These are phyloP conservation scores for Aspergillus glaucus DNA, from an alignment of 2,329 filamentous ascomycete species.

Conservation along the genomic window DNA sequence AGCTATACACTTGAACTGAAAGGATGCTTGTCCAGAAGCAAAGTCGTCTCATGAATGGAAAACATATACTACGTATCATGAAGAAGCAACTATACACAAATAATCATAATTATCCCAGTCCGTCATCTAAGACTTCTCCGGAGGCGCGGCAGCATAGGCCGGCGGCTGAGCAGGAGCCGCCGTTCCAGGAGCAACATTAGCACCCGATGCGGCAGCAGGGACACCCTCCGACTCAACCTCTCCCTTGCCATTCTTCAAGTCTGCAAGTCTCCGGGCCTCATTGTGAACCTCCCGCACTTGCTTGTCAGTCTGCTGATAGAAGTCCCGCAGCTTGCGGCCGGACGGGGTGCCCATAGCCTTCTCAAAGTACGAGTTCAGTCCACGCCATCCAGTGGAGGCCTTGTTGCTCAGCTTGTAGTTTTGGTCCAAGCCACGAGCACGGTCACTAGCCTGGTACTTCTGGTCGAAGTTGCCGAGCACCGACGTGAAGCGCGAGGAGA, in stretches of 20 bases:
- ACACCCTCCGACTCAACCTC: conserved; percentile 32
- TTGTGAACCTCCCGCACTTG: conserved; percentile 91
- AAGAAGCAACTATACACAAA: not conserved
- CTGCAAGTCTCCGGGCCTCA: conserved; percentile 81
- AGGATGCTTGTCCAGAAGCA: not conserved
- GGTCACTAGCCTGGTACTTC: conserved; percentile 83
- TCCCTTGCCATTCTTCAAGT: conserved; percentile 63
- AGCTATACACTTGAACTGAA: not conserved
- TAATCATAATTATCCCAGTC: not conserved
- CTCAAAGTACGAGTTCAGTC: conserved; percentile 85
- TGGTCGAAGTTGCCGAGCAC: conserved; percentile 71
- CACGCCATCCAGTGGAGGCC: conserved; percentile 60
- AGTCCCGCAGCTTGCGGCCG: conserved; percentile 77
- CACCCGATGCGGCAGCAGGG: conserved; percentile 18
- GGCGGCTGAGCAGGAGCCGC: conserved; percentile 17
- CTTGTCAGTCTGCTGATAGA: conserved; percentile 78
- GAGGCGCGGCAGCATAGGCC: conserved; percentile 15
- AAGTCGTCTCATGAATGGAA: not conserved
- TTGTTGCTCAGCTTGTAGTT: conserved; percentile 75
- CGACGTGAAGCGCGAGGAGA: conserved; percentile 70
- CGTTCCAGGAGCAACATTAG: conserved; percentile 11
- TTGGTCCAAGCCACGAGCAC: conserved; percentile 74
- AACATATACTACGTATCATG: not conserved
- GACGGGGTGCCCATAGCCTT: conserved; percentile 83
- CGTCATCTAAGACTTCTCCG: conserved; percentile 21